Conservation (phyloP, 768 basidiomycete genomes). For the Boletus reticulatus region DNA sequence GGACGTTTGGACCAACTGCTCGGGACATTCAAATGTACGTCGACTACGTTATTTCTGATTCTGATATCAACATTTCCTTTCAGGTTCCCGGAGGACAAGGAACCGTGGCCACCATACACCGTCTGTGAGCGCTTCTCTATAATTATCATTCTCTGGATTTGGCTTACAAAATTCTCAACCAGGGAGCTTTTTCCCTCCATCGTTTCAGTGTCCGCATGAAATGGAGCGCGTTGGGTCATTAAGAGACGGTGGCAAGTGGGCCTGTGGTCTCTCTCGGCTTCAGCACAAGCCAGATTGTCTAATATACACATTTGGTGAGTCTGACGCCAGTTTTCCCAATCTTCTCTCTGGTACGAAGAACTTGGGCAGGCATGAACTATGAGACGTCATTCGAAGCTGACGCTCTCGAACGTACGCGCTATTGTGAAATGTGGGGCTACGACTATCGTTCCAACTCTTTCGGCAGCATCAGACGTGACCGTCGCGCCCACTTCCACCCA, state of each 20-base stretch:
- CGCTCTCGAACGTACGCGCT: constrained; percentile 43
- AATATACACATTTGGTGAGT: constrained; percentile 59
- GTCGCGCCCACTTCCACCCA: constrained; percentile 42
- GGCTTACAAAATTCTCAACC: constrained; percentile 1
- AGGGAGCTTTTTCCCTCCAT: constrained; percentile 48
- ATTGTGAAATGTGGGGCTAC: constrained; percentile 61
- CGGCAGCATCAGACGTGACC: constrained; percentile 32
- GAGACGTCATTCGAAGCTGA: constrained; percentile 66
- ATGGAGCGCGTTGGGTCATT: constrained; percentile 45
- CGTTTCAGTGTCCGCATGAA: constrained; percentile 45
- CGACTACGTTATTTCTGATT: constrained; percentile 1
- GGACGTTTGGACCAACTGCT: constrained; percentile 51
- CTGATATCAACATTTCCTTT: constrained; percentile 1
- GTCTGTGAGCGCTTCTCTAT: constrained; percentile 41
- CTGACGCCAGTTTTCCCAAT: not conserved
- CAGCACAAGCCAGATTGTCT: constrained; percentile 53
- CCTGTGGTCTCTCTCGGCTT: constrained; percentile 59
- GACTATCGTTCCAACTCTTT: constrained; percentile 43
- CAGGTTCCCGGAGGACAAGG: constrained; percentile 51
- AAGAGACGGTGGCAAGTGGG: constrained; percentile 71
- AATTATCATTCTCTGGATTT: not conserved
- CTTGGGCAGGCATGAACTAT: constrained; percentile 44
- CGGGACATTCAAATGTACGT: constrained; percentile 43
- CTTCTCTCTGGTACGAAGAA: not conserved
- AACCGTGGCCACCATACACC: constrained; percentile 58